Conservation (phyloP, 768 basidiomycete species). For the Pleurotus tuoliensis region DNA sequence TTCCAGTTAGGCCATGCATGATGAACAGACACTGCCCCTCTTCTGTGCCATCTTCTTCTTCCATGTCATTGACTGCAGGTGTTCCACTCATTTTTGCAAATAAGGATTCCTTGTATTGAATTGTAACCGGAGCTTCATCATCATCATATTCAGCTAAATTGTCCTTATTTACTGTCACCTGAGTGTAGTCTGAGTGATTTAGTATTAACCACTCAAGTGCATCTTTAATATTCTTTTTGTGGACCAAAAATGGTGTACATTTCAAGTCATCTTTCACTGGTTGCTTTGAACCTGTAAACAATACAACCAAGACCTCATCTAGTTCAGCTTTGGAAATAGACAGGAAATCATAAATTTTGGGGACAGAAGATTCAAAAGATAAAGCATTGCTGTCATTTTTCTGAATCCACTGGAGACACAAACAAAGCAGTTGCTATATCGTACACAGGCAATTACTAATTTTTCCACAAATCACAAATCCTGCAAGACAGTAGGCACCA, state of each 20-base stretch:
- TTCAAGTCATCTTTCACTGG: constrained; percentile 15
- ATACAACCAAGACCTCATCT: constrained; percentile 16
- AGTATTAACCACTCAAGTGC: constrained; percentile 25
- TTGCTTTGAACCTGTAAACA: constrained; percentile 10
- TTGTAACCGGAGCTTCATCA: constrained; percentile 12
- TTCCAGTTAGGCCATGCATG: constrained; percentile 22
- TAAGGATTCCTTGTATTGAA: constrained; percentile 10
- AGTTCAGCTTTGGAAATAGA: constrained; percentile 17
- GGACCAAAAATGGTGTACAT: constrained; percentile 22
- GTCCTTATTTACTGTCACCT: constrained; percentile 17
- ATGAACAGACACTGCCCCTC: constrained; percentile 21
- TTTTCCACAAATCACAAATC: constrained; percentile 21
- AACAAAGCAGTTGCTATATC: constrained; percentile 20
- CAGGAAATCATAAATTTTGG: constrained; percentile 16
- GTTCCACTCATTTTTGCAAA: no score
- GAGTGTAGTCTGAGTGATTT: constrained; percentile 22
- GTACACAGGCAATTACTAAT: constrained; percentile 11
- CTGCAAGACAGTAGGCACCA: constrained; percentile 19
- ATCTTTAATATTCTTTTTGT: constrained; percentile 13
- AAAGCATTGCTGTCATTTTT: constrained; percentile 22
- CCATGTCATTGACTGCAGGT: constrained; percentile 13
- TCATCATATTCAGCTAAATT: constrained; percentile 13
- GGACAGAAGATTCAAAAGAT: constrained; percentile 18
- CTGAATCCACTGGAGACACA: constrained; percentile 11
- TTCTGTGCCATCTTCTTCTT: constrained; percentile 18